Percentiles rank a stretch among this genome's conserved stretches.
These are phyloP conservation scores for Linum trigynum DNA, from an alignment of 345 rosid genomes.

Conservation along the genomic window DNA sequence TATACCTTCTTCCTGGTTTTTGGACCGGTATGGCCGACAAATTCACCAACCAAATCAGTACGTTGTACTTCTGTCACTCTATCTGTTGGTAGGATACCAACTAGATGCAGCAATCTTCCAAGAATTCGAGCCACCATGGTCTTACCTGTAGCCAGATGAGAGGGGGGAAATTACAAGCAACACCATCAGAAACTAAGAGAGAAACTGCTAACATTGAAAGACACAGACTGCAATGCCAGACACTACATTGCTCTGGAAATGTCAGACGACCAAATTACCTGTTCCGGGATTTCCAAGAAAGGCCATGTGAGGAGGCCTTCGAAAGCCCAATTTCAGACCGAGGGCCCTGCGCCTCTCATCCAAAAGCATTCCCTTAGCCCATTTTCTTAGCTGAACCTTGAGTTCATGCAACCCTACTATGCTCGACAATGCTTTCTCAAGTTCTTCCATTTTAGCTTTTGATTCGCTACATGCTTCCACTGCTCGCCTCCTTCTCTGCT, in stretches of 20 bases:
- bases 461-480: constrained; percentile 70
- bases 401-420: constrained; percentile 81
- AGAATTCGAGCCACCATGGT: constrained; percentile 97
- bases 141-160: constrained; percentile 46
- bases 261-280: constrained; percentile 30
- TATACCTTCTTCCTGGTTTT: constrained; percentile 87
- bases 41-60: constrained; percentile 98
- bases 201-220: background rate
- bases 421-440: constrained; percentile 60
- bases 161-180: background rate
- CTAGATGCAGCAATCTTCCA: constrained; percentile 79
- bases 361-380: constrained; percentile 98
- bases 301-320: constrained; percentile 98
- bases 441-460: constrained; percentile 82
- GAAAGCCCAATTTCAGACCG: constrained; percentile 69
- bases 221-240: background rate
- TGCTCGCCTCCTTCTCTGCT: constrained; percentile 75
- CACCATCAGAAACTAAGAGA: background rate
- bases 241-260: constrained; percentile 1
- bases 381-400: constrained; percentile 79
- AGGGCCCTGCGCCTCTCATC: constrained; percentile 94
- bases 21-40: constrained; percentile 97
- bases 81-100: constrained; percentile 86
- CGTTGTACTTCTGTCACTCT: constrained; percentile 85
- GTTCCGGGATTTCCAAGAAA: constrained; percentile 98